Base-by-base conservation (phyloP, 306 rosid genomes). In the Mimosa pudica region DNA sequence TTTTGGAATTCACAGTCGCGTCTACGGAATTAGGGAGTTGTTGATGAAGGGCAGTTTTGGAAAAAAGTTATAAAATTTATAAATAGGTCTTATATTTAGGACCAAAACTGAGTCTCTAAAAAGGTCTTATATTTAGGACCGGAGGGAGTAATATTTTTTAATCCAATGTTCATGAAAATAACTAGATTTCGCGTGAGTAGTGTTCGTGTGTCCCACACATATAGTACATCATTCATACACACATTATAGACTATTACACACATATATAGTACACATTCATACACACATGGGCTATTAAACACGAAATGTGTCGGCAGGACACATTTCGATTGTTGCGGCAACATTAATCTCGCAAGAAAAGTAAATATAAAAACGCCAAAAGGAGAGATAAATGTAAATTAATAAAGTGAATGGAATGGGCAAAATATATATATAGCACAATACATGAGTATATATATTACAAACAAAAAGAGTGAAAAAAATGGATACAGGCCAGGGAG, bases 301-400 rank as follows among this genome's bases (percentile, higher is more conserved):
- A 0, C 61, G 61, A 54, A 17, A 16, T 17, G 24, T 17, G 24
- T 54, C 24, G 24, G 24, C 32, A 7, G 65, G 36, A 60, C 14
- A 60, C 6, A 60, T 20, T 60, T 60, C 36, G 36, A 7, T 20
- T 42, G 8, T 42, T 17, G 32, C 14, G 18, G 7, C 72, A 4
- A 54, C 7, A 16, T 71, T 65, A 57, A 75, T 2, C 5, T 65
- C 63, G 67, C 82, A 52, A 48, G 76, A 44, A 0, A 71, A 45
- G 54, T n/a, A 82, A 1, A 8, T 18, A 55, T 18, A 2, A 57
- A 66, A 66, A n/a, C 4, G 42, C 45, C 2, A 45, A 32, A 62
- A 17, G 41, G 32, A 60, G 16, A 8, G 60, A 60, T n/a, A 5
- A 17, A 38, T 38, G 7, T 49, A 47, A 48, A 10, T 49, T 2